These are phyloP conservation scores for Litchi chinensis DNA, from an alignment of 345 rosid genomes.

Conservation along the genomic window DNA sequence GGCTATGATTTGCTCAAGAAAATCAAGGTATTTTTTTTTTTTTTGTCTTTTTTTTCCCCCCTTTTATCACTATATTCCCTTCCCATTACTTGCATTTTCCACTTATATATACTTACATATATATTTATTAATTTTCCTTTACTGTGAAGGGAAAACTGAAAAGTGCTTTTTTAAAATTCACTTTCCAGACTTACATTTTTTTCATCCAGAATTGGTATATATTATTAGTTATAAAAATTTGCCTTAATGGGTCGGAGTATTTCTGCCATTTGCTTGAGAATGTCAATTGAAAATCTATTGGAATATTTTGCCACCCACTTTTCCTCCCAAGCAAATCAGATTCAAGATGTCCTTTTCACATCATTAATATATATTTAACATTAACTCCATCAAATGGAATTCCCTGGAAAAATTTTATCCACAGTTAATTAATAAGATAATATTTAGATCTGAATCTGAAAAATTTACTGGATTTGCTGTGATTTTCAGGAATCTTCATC, in stretches of 20 bases:
- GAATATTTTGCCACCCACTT: conserved; percentile 37
- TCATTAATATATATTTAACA: too few species aligned
- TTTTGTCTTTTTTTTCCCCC: conserved; percentile 3
- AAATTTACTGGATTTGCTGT: conserved; percentile 11
- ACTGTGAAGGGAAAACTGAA: conserved; percentile 14
- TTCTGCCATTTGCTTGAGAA: conserved; percentile 28
- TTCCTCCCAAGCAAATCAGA: conserved; percentile 15
- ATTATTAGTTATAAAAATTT: neutral
- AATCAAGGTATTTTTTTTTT: conserved; percentile 47
- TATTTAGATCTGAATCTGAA: conserved; percentile 6
- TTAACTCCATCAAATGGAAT: too few species aligned
- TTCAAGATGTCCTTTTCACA: conserved; percentile 2
- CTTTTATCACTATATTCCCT: conserved; percentile 27
- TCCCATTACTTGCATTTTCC: conserved; percentile 4
- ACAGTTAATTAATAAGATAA: neutral
- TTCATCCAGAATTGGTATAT: neutral
- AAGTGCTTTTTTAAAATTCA: neutral
- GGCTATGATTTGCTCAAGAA: conserved; percentile 81
- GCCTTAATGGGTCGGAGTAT: conserved; percentile 9
- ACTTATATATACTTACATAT: neutral
- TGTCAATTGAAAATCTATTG: conserved; percentile 26
- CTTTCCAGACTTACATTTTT: conserved; percentile 6
- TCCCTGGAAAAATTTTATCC: neutral
- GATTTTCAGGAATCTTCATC: conserved; percentile 58
- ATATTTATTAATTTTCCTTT: conserved; percentile 20